These are phyloP conservation scores for Fusarium begoniae DNA, from an alignment of 2,329 filamentous ascomycete species.

Conservation along the genomic window DNA sequence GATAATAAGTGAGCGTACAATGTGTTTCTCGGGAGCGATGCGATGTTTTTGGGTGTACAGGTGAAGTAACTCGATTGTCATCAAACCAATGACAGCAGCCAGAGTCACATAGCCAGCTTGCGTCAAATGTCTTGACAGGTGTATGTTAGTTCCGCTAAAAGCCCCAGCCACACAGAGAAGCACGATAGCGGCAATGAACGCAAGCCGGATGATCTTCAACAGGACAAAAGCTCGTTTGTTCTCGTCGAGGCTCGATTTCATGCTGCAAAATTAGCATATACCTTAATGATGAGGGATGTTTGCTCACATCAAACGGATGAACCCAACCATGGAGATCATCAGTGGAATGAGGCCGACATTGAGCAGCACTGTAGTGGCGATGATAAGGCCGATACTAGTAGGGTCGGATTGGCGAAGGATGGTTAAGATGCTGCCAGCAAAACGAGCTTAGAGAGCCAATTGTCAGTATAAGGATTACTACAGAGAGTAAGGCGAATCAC, in stretches of 20 bases:
- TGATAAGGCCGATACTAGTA: neutral
- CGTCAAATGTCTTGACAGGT: neutral
- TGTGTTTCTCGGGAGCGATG: neutral
- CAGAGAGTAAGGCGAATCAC: rapidly evolving
- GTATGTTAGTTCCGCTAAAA: neutral
- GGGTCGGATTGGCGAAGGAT: neutral
- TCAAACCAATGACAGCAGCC: neutral
- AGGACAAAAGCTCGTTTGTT: neutral
- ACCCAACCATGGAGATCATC: neutral
- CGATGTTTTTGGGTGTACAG: neutral
- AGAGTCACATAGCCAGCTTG: neutral
- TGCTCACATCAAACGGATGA: neutral
- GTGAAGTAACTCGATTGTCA: neutral
- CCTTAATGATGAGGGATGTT: rapidly evolving
- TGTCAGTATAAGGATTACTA: rapidly evolving
- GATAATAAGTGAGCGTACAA: rapidly evolving
- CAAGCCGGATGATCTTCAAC: neutral
- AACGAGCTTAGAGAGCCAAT: neutral
- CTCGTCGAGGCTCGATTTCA: neutral
- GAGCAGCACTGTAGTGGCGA: neutral
- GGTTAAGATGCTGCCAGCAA: neutral
- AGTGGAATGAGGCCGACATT: neutral
- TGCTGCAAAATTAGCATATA: neutral
- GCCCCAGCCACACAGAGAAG: neutral
- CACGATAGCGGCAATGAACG: neutral